Conservation (phyloP, 345 rosid genomes). For the Raphanus sativus region DNA sequence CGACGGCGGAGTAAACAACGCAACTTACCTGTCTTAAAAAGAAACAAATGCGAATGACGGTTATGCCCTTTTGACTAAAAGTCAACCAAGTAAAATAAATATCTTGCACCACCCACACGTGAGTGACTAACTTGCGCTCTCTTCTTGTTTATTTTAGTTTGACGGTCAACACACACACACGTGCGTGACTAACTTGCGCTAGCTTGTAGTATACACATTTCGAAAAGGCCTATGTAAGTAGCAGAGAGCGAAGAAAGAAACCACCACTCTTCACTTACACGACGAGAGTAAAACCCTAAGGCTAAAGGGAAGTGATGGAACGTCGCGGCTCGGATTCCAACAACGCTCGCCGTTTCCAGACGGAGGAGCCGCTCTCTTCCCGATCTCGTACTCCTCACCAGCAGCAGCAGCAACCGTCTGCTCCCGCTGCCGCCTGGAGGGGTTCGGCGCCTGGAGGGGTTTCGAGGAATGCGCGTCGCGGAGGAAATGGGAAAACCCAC, state of each 20-base stretch:
- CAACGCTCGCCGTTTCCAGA: conserved; percentile 53
- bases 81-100: background rate
- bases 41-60: background rate
- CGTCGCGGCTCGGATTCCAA: conserved; percentile 45
- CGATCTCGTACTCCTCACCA: conserved; percentile 14
- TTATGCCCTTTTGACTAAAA: background rate
- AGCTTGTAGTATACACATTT: background rate
- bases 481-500: conserved; percentile 7
- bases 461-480: conserved; percentile 45
- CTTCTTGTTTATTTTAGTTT: background rate
- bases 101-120: background rate
- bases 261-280: background rate
- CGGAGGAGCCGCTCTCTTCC: conserved; percentile 49
- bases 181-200: background rate
- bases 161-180: background rate
- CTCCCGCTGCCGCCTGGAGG: conserved; percentile 22
- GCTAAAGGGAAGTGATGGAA: background rate
- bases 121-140: background rate
- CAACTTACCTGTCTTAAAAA: background rate
- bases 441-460: conserved; percentile 34
- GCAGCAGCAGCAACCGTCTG: background rate
- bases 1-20: background rate
- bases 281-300: background rate
- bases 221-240: background rate
- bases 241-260: no score